phyloP scores from a whole-genome alignment of 2,329 filamentous ascomycete genomes.

The Colletotrichum cordylinicola region DNA sequence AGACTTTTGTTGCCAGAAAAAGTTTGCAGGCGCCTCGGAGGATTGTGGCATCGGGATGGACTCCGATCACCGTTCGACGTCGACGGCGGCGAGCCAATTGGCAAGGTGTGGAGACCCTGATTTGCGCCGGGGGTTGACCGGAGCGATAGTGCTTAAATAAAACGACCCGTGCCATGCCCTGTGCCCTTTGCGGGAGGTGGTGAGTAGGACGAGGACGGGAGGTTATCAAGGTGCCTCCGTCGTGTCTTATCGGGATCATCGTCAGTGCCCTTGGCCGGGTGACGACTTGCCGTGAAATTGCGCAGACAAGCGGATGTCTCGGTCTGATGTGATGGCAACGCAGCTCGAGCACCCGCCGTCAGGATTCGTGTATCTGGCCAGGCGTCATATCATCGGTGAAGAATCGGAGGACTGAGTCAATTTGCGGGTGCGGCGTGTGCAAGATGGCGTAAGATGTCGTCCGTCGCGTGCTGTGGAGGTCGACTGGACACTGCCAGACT shows the following conservation, averaged over 20 bases:
- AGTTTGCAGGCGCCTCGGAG: slow-evolving; percentile 16
- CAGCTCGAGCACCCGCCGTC: background rate
- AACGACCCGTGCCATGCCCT: background rate
- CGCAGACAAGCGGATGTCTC: background rate
- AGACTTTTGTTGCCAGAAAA: background rate
- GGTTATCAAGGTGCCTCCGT: background rate
- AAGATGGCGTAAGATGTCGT: background rate
- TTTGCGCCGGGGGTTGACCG: slow-evolving; percentile 19
- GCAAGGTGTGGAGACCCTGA: slow-evolving; percentile 9
- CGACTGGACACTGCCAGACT: background rate
- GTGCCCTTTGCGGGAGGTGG: background rate
- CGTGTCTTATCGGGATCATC: background rate
- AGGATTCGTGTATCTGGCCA: background rate
- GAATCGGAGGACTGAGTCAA: background rate
- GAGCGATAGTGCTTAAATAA: slow-evolving; percentile 11
- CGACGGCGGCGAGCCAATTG: background rate
- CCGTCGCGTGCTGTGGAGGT: background rate
- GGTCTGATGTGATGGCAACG: slow-evolving; percentile 1
- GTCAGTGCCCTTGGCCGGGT: background rate
- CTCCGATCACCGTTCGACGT: slow-evolving; percentile 1
- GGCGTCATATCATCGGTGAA: background rate
- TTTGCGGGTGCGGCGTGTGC: background rate
- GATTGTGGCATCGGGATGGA: slow-evolving; percentile 14
- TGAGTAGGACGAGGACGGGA: background rate
- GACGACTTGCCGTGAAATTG: background rate